A percentile compares a stretch with the other conserved stretches of the same genome.
These are phyloP conservation scores for Blastobotrys illinoisensis DNA, from an alignment of 1,139 yeast species.

Conservation along the genomic window DNA sequence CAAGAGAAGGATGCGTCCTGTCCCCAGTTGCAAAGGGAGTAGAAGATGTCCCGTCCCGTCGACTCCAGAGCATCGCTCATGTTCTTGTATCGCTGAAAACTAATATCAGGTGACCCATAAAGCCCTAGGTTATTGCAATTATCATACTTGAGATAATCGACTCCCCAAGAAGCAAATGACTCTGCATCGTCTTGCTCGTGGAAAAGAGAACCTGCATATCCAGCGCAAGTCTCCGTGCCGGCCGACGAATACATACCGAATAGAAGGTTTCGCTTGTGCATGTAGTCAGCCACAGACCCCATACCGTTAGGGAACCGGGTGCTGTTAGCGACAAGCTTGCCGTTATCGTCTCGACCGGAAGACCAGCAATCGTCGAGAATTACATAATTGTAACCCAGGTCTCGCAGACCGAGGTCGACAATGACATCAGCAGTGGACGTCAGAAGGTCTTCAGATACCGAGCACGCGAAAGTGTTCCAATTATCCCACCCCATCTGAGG, in stretches of 20 bases:
- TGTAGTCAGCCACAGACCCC: slow-evolving; percentile 22
- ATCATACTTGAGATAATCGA: slow-evolving; percentile 33
- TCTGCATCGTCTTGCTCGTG: slow-evolving; percentile 29
- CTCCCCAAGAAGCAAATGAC: slow-evolving; percentile 29
- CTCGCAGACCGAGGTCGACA: slow-evolving; percentile 24
- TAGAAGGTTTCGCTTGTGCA: slow-evolving; percentile 26
- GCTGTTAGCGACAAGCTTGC: slow-evolving; percentile 21
- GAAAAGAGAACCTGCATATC: slow-evolving; percentile 29
- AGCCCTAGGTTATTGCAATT: slow-evolving; percentile 30
- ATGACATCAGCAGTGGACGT: slow-evolving; percentile 23
- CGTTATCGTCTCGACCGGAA: slow-evolving; percentile 14
- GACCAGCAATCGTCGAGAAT: slow-evolving; percentile 32
- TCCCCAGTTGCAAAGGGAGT: slow-evolving; percentile 34
- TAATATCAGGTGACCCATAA: slow-evolving; percentile 25
- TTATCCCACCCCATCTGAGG: slow-evolving; percentile 34
- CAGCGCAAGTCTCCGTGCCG: slow-evolving; percentile 30
- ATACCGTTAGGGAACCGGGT: slow-evolving; percentile 30
- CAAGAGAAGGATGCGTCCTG: slow-evolving; percentile 30
- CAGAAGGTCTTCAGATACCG: slow-evolving; percentile 25
- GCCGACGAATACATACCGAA: slow-evolving; percentile 35
- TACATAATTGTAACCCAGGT: slow-evolving; percentile 29
- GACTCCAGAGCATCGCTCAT: slow-evolving; percentile 30
- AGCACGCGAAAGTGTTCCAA: slow-evolving; percentile 30
- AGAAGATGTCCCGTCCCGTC: slow-evolving; percentile 30
- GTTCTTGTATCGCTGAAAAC: slow-evolving; percentile 25